phyloP scores from a whole-genome alignment of 148 eudicot genomes.

The Rhododendron simsii region DNA sequence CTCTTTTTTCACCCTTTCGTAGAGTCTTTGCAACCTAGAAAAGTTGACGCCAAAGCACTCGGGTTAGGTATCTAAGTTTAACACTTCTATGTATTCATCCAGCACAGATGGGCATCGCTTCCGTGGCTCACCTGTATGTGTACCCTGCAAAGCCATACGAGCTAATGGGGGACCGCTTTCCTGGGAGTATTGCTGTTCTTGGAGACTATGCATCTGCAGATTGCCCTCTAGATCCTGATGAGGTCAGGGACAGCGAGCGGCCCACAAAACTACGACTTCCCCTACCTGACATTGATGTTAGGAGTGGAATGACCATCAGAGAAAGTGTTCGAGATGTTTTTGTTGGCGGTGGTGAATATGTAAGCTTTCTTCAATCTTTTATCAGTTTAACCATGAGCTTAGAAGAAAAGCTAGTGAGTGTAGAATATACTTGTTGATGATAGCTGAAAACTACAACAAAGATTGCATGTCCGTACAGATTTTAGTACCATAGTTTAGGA shows the following conservation, averaged over 20 bases:
- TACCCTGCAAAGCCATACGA: conserved; percentile 94
- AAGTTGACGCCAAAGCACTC: background rate
- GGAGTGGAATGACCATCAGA: conserved; percentile 73
- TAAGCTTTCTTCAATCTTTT: conserved; percentile 38
- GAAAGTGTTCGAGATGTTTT: conserved; percentile 92
- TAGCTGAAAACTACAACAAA: background rate
- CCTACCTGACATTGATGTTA: conserved; percentile 57
- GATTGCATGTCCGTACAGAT: background rate
- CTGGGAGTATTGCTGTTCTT: conserved; percentile 78
- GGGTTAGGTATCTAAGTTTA: conserved; percentile 21
- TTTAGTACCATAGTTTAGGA: background rate
- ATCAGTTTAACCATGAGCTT: background rate
- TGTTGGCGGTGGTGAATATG: conserved; percentile 91
- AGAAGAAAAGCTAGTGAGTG: background rate
- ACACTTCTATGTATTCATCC: conserved; percentile 40
- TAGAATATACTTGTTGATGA: background rate
- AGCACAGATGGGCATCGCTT: conserved; percentile 96
- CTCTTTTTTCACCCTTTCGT: background rate
- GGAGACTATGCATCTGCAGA: conserved; percentile 96
- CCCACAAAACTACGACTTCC: conserved; percentile 93
- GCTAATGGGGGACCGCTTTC: conserved; percentile 68
- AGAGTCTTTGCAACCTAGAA: background rate
- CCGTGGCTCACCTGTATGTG: conserved; percentile 88
- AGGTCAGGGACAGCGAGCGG: conserved; percentile 94
- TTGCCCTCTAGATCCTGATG: conserved; percentile 92